These are phyloP conservation scores for Leccinum griseonigrum DNA, from an alignment of 1,284 basidiomycete genomes.

Conservation along the genomic window DNA sequence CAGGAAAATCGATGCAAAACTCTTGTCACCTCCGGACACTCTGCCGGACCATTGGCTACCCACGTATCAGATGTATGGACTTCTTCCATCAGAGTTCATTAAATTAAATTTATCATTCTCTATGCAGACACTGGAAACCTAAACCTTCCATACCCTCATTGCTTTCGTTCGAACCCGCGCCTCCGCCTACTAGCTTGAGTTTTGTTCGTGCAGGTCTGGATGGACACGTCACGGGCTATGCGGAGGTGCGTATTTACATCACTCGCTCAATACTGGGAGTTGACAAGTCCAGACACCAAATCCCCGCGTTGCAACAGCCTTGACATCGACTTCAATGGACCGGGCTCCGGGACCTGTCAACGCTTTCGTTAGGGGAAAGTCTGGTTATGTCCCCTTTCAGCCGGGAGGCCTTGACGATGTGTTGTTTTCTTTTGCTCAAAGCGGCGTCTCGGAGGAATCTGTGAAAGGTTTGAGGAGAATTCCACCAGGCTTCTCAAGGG, in stretches of 20 bases:
- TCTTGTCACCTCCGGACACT: constrained; percentile 59
- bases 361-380: constrained; percentile 91
- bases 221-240: constrained; percentile 78
- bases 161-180: constrained; percentile 62
- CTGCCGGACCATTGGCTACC: constrained; percentile 72
- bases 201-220: constrained; percentile 79
- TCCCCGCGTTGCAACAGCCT: constrained; percentile 50
- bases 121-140: constrained; percentile 67
- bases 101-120: constrained; percentile 21
- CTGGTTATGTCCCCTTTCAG: constrained; percentile 88
- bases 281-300: constrained; percentile 45
- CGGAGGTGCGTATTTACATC: constrained; percentile 49
- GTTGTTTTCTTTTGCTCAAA: constrained; percentile 36
- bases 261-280: background rate
- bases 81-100: constrained; percentile 2
- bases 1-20: constrained; percentile 62
- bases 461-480: constrained; percentile 53
- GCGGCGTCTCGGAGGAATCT: constrained; percentile 32
- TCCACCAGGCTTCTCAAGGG: constrained; percentile 63
- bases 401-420: constrained; percentile 83
- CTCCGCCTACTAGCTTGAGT: constrained; percentile 74
- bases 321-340: constrained; percentile 81
- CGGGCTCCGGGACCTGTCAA: constrained; percentile 75
- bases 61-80: constrained; percentile 69
- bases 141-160: constrained; percentile 59